Conservation (phyloP, 805 yeast genomes). For the Cyberlindnera meyerae region DNA sequence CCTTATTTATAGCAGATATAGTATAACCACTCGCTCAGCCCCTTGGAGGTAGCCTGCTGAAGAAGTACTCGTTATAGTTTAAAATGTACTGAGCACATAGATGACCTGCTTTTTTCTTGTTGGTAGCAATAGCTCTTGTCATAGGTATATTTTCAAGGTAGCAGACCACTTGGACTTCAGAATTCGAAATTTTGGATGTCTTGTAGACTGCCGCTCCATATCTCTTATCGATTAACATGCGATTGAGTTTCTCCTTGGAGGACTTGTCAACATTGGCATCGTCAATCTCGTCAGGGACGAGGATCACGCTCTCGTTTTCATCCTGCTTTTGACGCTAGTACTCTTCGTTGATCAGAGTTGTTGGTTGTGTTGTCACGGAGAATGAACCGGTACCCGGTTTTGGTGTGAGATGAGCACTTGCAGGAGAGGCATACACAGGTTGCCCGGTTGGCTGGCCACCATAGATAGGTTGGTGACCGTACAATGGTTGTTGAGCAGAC, state of each 20-base stretch:
- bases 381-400: no score
- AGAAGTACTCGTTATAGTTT: constrained; percentile 10
- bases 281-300: constrained; percentile 1
- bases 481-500: background rate
- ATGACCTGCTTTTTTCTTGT: constrained; percentile 23
- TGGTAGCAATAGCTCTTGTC: constrained; percentile 15
- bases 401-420: no score
- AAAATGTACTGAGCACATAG: constrained; percentile 17
- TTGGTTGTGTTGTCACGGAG: background rate
- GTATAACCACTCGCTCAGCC: no score
- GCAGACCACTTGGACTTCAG: constrained; percentile 20
- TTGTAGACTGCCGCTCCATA: constrained; percentile 16
- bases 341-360: background rate
- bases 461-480: no score
- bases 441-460: no score
- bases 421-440: no score
- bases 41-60: constrained; percentile 1
- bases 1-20: no score
- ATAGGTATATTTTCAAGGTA: constrained; percentile 10
- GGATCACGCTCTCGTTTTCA: background rate
- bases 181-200: constrained; percentile 14
- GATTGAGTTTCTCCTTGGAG: constrained; percentile 16
- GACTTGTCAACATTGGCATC: constrained; percentile 9
- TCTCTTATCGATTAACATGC: constrained; percentile 8
- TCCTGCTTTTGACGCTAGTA: constrained; percentile 3